Percentiles rank a stretch among this genome's conserved stretches.
phyloP scores from a whole-genome alignment of 805 yeast species.

The Helenozyma baotianmanensis region DNA sequence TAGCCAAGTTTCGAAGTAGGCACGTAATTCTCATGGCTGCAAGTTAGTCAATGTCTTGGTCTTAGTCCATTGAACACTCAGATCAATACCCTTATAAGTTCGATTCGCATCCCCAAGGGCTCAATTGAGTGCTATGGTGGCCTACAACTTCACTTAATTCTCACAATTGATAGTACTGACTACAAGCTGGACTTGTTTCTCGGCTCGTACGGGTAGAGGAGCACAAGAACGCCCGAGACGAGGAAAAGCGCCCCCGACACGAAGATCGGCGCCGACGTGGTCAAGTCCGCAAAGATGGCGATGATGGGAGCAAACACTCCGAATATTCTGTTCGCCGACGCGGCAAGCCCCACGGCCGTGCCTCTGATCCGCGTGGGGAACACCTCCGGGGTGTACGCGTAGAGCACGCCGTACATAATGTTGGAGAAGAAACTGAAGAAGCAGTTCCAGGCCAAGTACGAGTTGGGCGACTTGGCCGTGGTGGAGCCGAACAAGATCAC shows the following conservation, averaged over 20 bases:
- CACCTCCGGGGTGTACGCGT: conserved; percentile 65
- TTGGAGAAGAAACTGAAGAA: conserved; percentile 44
- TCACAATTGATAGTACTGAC: no score
- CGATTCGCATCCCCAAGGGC: no score
- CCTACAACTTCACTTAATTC: no score
- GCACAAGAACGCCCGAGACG: conserved; percentile 32
- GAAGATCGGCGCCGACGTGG: conserved; percentile 57
- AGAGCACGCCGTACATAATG: conserved; percentile 48
- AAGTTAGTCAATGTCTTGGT: no score
- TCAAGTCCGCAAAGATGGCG: conserved; percentile 49
- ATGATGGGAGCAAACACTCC: conserved; percentile 59
- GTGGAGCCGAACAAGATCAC: conserved; percentile 60
- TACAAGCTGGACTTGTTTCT: conserved; percentile 18
- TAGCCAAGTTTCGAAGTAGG: no score
- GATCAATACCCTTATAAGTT: no score
- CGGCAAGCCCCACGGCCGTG: conserved; percentile 57
- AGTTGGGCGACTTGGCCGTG: conserved; percentile 49
- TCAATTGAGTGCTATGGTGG: not conserved
- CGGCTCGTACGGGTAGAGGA: conserved; percentile 49
- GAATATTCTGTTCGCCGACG: conserved; percentile 49
- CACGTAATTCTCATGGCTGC: no score
- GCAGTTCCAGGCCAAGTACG: conserved; percentile 47
- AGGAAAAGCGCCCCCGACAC: conserved; percentile 56
- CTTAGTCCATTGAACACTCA: no score
- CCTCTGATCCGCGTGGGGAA: conserved; percentile 47